phyloP scores from a whole-genome alignment of 495 filamentous ascomycete genomes.

The Xylaria cubensis region DNA sequence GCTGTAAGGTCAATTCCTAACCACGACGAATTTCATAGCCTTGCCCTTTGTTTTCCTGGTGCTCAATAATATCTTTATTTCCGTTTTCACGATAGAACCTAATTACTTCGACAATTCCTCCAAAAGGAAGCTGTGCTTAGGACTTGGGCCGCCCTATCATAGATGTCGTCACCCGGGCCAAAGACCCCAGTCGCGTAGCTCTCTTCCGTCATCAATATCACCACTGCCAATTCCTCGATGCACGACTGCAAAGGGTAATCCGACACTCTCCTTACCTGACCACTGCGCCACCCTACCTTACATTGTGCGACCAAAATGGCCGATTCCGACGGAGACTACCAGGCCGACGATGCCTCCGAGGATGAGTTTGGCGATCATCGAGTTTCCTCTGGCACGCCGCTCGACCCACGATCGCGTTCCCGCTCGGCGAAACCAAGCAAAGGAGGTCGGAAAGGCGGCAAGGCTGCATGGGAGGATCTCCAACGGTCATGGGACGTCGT shows the following conservation, averaged over 20 bases:
- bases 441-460: constrained; percentile 34
- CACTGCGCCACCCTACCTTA: background rate
- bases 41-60: constrained; percentile 3
- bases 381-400: constrained; percentile 44
- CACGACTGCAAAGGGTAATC: background rate
- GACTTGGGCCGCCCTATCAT: background rate
- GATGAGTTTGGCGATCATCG: constrained; percentile 70
- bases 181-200: background rate
- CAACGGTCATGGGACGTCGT: constrained; percentile 56
- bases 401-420: constrained; percentile 29
- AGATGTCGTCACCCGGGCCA: background rate
- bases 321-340: constrained; percentile 84
- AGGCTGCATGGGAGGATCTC: constrained; percentile 57
- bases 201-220: constrained; percentile 2
- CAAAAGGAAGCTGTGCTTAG: background rate
- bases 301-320: constrained; percentile 55
- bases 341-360: constrained; percentile 73
- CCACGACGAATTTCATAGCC: background rate
- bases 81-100: background rate
- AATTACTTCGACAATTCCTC: background rate
- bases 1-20: background rate
- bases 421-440: constrained; percentile 42
- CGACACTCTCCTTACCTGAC: background rate
- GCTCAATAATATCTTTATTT: background rate
- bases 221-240: constrained; percentile 12